Conservation (phyloP, 2,329 filamentous ascomycete species). For the Hyphodiscus sp. region DNA sequence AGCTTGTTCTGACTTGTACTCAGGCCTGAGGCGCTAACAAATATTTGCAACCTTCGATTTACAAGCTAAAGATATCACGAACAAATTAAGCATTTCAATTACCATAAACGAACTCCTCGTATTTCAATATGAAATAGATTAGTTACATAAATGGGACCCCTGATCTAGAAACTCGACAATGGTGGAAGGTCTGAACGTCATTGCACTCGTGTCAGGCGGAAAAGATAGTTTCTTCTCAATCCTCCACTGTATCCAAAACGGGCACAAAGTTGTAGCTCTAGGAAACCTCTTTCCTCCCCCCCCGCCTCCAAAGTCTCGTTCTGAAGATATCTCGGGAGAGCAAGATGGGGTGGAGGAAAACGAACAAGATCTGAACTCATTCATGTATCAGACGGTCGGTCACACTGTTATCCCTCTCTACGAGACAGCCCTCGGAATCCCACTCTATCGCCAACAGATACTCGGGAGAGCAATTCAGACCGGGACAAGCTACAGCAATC, state of each 20-base stretch:
- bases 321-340: constrained; percentile 3
- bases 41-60: too few relatives aligned
- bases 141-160: background rate
- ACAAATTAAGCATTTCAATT: too few relatives aligned
- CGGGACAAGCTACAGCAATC: constrained; percentile 58
- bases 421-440: constrained; percentile 68
- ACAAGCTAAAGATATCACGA: too few relatives aligned
- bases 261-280: constrained; percentile 78
- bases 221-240: constrained; percentile 96
- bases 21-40: too few relatives aligned
- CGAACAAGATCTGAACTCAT: constrained; percentile 77
- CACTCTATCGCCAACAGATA: constrained; percentile 78
- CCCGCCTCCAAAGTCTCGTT: constrained; percentile 1
- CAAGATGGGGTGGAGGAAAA: constrained; percentile 31
- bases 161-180: constrained; percentile 24
- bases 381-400: constrained; percentile 99
- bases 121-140: too few relatives aligned
- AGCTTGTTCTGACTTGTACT: too few relatives aligned
- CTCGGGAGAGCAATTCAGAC: constrained; percentile 63
- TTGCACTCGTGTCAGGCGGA: constrained; percentile 89
- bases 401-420: constrained; percentile 84
- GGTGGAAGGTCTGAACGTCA: constrained; percentile 60
- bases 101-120: too few relatives aligned
- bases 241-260: constrained; percentile 81
- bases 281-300: constrained; percentile 73